Percentiles rank a stretch among this genome's conserved stretches.
phyloP scores from a whole-genome alignment of 805 yeast genomes.

The Yamadazyma insecticola region DNA sequence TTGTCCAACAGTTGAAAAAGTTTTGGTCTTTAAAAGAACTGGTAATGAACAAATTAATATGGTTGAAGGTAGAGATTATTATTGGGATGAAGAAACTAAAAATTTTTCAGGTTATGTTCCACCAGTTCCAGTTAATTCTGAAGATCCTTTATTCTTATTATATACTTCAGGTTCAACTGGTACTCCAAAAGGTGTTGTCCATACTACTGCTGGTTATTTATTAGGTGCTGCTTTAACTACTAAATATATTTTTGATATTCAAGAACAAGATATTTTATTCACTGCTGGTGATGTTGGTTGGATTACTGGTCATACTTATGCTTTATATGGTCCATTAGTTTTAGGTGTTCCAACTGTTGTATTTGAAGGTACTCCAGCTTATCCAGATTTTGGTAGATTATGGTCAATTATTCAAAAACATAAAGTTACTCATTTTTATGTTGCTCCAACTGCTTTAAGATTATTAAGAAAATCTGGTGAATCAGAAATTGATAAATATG shows the following conservation, averaged over 20 bases:
- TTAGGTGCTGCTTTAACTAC: conserved; percentile 71
- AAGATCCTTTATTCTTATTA: conserved; percentile 74
- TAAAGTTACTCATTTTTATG: conserved; percentile 74
- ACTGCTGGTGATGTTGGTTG: conserved; percentile 92
- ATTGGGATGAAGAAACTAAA: conserved; percentile 69
- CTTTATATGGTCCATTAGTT: conserved; percentile 73
- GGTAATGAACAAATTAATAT: conserved; percentile 52
- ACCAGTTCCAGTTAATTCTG: conserved; percentile 73
- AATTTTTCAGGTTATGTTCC: conserved; percentile 67
- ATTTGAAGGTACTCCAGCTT: conserved; percentile 85
- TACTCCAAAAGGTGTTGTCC: conserved; percentile 83
- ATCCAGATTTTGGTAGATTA: conserved; percentile 74
- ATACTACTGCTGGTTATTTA: conserved; percentile 75
- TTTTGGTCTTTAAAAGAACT: conserved; percentile 71
- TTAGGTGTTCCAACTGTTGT: conserved; percentile 76
- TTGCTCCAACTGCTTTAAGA: conserved; percentile 82
- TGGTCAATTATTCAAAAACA: conserved; percentile 74
- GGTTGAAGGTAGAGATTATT: conserved; percentile 58
- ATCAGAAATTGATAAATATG: conserved; percentile 53
- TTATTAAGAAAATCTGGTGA: conserved; percentile 73
- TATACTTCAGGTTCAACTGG: conserved; percentile 89
- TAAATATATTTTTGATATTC: conserved; percentile 72
- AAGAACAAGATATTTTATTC: conserved; percentile 68
- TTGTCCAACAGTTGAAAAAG: conserved; percentile 65
- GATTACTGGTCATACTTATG: conserved; percentile 88